A percentile compares a stretch with the other conserved stretches of the same genome.
Conservation (phyloP, 257 asterid species). For the Nicotiana undulata region DNA sequence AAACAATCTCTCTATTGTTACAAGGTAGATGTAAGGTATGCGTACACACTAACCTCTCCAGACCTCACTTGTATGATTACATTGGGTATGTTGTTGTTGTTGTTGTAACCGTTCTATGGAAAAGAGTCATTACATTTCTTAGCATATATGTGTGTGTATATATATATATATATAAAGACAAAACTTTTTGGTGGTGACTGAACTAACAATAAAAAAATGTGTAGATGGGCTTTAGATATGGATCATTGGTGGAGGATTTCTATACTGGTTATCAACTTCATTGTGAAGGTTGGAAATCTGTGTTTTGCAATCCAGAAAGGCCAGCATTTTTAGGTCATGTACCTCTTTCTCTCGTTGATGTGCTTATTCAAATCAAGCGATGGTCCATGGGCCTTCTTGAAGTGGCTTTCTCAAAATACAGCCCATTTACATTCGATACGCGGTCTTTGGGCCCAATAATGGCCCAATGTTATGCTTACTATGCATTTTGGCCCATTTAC, state of each 20-base stretch:
- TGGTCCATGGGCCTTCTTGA: conserved; percentile 73
- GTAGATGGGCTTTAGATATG: conserved; percentile 70
- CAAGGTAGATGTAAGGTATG: too few species aligned
- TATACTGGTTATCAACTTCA: conserved; percentile 53
- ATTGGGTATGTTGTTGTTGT: too few species aligned
- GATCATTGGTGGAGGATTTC: conserved; percentile 70
- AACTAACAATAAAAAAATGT: background rate
- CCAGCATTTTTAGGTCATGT: conserved; percentile 61
- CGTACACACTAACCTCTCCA: too few species aligned
- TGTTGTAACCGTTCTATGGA: too few species aligned
- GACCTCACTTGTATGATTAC: too few species aligned
- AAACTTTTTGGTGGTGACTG: too few species aligned
- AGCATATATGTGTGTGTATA: too few species aligned
- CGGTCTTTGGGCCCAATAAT: conserved; percentile 34
- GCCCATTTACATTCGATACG: conserved; percentile 44
- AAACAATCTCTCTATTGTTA: too few species aligned
- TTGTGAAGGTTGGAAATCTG: conserved; percentile 77
- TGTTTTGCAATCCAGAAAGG: conserved; percentile 51
- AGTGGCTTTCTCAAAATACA: conserved; percentile 48
- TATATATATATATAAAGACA: too few species aligned
- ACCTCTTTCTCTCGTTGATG: conserved; percentile 57
- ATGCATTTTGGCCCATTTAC: conserved; percentile 67
- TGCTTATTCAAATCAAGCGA: conserved; percentile 45
- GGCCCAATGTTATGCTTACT: conserved; percentile 44
- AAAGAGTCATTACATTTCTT: too few species aligned